Percentiles rank a stretch among this genome's conserved stretches.
These are phyloP conservation scores for Zygoascus sp. DNA, from an alignment of 1,139 yeast species.

Conservation along the genomic window DNA sequence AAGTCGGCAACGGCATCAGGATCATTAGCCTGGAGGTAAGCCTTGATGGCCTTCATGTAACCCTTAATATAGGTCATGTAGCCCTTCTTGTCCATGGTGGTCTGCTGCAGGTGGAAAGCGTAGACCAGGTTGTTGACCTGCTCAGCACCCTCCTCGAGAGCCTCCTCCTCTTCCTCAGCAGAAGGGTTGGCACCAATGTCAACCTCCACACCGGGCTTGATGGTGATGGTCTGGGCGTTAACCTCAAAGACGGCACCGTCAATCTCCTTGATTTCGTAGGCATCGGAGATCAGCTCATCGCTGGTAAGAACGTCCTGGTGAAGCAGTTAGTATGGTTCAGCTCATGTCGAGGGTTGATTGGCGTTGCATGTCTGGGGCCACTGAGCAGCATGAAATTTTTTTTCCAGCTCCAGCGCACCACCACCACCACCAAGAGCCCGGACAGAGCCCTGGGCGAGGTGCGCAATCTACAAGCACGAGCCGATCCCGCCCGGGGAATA, in stretches of 20 bases:
- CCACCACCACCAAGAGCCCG: no score
- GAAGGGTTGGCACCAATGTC: slow-evolving; percentile 99
- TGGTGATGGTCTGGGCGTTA: slow-evolving; percentile 86
- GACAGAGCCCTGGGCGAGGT: no score
- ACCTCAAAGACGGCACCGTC: slow-evolving; percentile 95
- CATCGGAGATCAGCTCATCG: slow-evolving; percentile 93
- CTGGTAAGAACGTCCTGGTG: slow-evolving; percentile 76
- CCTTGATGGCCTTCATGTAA: slow-evolving; percentile 95
- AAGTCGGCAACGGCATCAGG: slow-evolving; percentile 84
- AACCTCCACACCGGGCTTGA: slow-evolving; percentile 78
- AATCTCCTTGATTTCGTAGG: slow-evolving; percentile 82
- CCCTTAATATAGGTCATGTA: slow-evolving; percentile 94
- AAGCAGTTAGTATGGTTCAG: background rate
- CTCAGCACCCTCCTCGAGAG: slow-evolving; percentile 74
- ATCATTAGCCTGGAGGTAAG: slow-evolving; percentile 75
- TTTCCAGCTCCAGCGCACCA: no score
- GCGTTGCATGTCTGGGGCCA: no score
- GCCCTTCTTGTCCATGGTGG: slow-evolving; percentile 95
- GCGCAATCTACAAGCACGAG: no score
- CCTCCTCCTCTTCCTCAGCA: slow-evolving; percentile 87
- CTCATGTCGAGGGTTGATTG: no score
- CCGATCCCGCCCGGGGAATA: no score
- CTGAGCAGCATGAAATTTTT: no score
- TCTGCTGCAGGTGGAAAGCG: slow-evolving; percentile 97
- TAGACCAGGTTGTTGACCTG: slow-evolving; percentile 96